Percentiles rank a stretch among this genome's conserved stretches.
phyloP scores from a whole-genome alignment of 1,284 basidiomycete genomes.

The Spongiforma sp. region DNA sequence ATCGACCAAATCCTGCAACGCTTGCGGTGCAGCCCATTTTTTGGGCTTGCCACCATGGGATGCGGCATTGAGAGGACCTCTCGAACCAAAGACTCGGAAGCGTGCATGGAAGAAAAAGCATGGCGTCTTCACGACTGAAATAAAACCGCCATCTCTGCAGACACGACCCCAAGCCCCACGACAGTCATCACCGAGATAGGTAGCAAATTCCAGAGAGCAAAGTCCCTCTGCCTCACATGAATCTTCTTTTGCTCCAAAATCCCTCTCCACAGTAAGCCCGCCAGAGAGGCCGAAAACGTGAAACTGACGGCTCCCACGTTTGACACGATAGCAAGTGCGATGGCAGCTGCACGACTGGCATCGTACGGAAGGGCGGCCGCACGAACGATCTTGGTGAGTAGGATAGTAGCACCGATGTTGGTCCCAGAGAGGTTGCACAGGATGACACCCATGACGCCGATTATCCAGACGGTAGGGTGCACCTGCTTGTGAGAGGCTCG shows the following conservation, averaged over 20 bases:
- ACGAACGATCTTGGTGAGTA: conserved; percentile 67
- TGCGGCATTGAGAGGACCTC: too few relatives aligned
- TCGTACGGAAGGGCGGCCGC: conserved; percentile 31
- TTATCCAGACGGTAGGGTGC: conserved; percentile 58
- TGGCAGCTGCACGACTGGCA: conserved; percentile 47
- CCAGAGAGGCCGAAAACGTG: conserved; percentile 90
- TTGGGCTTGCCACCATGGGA: too few relatives aligned
- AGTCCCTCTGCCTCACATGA: conserved; percentile 65
- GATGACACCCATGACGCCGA: conserved; percentile 68
- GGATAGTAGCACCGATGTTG: conserved; percentile 95
- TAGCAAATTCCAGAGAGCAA: conserved; percentile 76
- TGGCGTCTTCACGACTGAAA: conserved; percentile 28
- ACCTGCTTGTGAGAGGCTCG: conserved; percentile 51
- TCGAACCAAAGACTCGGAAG: not conserved
- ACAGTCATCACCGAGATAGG: conserved; percentile 59
- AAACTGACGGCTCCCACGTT: conserved; percentile 95
- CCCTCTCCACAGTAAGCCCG: conserved; percentile 86
- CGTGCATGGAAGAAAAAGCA: not conserved
- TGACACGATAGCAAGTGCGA: conserved; percentile 78
- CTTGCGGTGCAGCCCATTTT: too few relatives aligned
- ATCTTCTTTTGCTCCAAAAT: conserved; percentile 86
- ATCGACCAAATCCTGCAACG: too few relatives aligned
- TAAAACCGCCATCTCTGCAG: conserved; percentile 67
- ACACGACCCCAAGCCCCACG: conserved; percentile 60
- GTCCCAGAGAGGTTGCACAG: conserved; percentile 93